phyloP scores from a whole-genome alignment of 805 yeast genomes.

The Candida gorgasii region DNA sequence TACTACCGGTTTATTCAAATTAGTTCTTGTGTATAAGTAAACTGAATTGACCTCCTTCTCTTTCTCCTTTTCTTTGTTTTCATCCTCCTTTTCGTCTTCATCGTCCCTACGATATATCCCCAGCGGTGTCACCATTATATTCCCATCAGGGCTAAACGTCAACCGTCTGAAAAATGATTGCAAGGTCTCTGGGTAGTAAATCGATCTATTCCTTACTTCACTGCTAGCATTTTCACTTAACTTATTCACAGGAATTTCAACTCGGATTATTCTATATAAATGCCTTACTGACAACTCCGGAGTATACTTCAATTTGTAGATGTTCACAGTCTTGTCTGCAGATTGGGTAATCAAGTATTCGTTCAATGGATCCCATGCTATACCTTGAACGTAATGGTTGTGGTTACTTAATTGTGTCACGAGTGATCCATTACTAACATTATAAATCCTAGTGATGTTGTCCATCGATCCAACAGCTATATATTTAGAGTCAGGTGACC shows the following conservation, averaged over 20 bases:
- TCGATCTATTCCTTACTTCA: constrained; percentile 8
- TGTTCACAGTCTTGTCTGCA: constrained; percentile 79
- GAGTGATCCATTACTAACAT: constrained; percentile 55
- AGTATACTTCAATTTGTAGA: constrained; percentile 43
- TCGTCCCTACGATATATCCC: constrained; percentile 47
- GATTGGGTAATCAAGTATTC: constrained; percentile 82
- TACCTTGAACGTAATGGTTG: constrained; percentile 91
- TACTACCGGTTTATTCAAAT: constrained; percentile 71
- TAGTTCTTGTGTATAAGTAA: constrained; percentile 72
- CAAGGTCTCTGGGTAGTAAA: constrained; percentile 84
- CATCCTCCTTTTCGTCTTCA: constrained; percentile 16
- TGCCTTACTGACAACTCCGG: constrained; percentile 15
- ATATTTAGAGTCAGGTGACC: constrained; percentile 85
- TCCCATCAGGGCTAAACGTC: constrained; percentile 89
- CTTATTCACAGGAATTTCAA: constrained; percentile 14
- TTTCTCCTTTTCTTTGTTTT: constrained; percentile 11
- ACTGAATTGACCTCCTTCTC: constrained; percentile 62
- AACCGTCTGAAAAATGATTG: constrained; percentile 89
- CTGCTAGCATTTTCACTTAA: constrained; percentile 1
- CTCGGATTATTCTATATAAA: constrained; percentile 17
- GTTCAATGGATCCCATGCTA: constrained; percentile 89
- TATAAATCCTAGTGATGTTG: constrained; percentile 71
- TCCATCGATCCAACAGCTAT: constrained; percentile 93
- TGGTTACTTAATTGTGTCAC: constrained; percentile 69
- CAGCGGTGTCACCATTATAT: constrained; percentile 72